Evolutionary conservation across 176 grass and related monocot species (phyloP).

Genomic region (Olyra latifolia): DNA sequence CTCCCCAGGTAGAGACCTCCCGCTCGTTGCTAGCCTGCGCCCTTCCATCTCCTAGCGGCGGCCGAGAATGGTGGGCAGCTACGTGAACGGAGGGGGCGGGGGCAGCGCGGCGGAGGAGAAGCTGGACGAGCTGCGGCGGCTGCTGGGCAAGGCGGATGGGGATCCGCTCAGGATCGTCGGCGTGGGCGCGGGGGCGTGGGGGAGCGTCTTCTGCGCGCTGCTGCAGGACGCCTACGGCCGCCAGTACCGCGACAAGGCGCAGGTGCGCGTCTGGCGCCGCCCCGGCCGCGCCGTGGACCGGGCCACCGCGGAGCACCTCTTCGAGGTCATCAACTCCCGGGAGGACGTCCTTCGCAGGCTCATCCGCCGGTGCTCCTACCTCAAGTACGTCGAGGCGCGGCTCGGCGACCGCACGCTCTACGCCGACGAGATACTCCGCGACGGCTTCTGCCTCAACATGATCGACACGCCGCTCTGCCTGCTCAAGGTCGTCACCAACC

Average conservation of each 20-base stretch:
- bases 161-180: slow-evolving; percentile 70
- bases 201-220: slow-evolving; percentile 81
- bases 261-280: slow-evolving; percentile 83
- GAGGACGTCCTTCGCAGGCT: slow-evolving; percentile 77
- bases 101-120: slow-evolving; percentile 47
- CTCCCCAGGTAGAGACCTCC: background rate
- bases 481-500: slow-evolving; percentile 94
- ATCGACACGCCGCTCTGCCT: slow-evolving; percentile 90
- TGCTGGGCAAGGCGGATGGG: slow-evolving; percentile 68
- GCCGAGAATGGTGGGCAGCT: slow-evolving; percentile 47
- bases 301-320: slow-evolving; percentile 79
- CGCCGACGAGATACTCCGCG: slow-evolving; percentile 89
- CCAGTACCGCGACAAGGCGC: slow-evolving; percentile 68
- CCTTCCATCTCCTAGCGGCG: background rate
- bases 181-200: slow-evolving; percentile 89
- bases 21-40: background rate
- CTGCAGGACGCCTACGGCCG: slow-evolving; percentile 89
- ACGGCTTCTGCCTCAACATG: slow-evolving; percentile 96
- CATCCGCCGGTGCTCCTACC: slow-evolving; percentile 74
- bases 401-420: slow-evolving; percentile 85
- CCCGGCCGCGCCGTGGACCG: slow-evolving; percentile 72
- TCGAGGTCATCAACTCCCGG: slow-evolving; percentile 92
- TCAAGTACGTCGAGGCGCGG: slow-evolving; percentile 88
- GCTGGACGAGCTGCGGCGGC: slow-evolving; percentile 78
- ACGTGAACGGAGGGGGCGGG: slow-evolving; percentile 28